Base-by-base conservation (phyloP, 345 rosid genomes). In the Syzygium oleosum region DNA sequence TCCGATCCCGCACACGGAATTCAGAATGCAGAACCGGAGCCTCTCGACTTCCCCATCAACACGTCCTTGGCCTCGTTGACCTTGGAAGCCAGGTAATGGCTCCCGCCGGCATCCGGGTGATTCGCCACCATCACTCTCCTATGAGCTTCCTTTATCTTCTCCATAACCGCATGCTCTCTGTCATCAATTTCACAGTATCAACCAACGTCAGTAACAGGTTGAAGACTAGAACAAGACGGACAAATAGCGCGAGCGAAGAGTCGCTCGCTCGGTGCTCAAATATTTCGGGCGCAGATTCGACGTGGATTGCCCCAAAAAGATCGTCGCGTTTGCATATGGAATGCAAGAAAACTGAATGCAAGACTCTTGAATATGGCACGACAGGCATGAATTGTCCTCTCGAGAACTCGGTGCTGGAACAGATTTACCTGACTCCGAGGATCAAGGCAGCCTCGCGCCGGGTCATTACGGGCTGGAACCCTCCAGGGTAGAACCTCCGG, bases 81-180 rank as follows among this genome's bases (percentile, higher is more conserved):
- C 85, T 91, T 92, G 55, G 92, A 90, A 6, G 92, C 93, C 15
- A 93, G 92, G 61, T 91, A 91, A 86, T 91, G 92, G 90, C 93
- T 92, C n/a, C 94, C 92, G 2, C 92, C 93, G 19, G 91, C 91
- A 85, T 93, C 93, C 8, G 93, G 93, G 86, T 93, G 92, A 87
- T 91, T 93, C 3, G 92, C 94, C 85, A 87, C 73, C 91, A 93
- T 92, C 84, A 91, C 89, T 61, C 87, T 91, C 84, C 91, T 38
- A 79, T 91, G 91, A 13, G 93, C 93, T 87, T 79, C 94, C 89
- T 87, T 90, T 7, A 93, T 85, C 88, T 90, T 92, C 38, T 92
- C 88, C 25, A 21, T 58, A 11, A 87, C 58, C 14, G 89, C 85
- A 3, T 88, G 88, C 54, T 91, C 91, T 43, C 93, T 88, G 84